Base-by-base conservation (phyloP, 345 rosid genomes). In the Clausena lansium region DNA sequence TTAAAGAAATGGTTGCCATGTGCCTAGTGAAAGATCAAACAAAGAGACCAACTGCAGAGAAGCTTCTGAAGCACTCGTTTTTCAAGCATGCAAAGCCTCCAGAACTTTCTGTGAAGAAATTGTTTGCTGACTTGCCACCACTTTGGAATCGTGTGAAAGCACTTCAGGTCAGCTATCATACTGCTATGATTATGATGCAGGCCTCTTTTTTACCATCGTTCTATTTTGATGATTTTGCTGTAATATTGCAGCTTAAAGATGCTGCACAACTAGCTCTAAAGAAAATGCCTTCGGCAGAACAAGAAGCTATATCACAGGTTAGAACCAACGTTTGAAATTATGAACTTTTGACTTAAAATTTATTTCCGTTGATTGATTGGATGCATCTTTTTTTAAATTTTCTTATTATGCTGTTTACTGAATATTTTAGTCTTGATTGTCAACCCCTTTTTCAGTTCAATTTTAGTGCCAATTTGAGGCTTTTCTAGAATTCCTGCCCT, bases 1-100 rank as follows among this genome's bases (percentile, higher is more conserved):
- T 97, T 87, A 97, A 97, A 97, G 98, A 97, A 88, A 94, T 97
- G 99, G 97, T 97, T 79, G 98, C 99, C 65, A 94, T 97, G 98
- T 94, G 99, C 89, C 88, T 97, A 82, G 98, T 93, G 87, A 97
- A 97, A 93, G 99, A 97, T 87, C 99, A 92, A 87, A 82, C 97
- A 47, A 93, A 91, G 90, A 89, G 99, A 86, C 99, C 99, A 75
- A 91, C 99, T 32, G 98, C 98, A 47, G 99, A 97, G 78, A 97
- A 94, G 79, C 77, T 97, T 82, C 81, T 97, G 76, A 97, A 93
- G 63, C 99, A 93, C 81, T 85, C 98, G 0, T 93, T 94, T 86
- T 97, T 97, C 88, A 94, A 93, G 89, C 82, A 93, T 81, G 92
- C 93, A 1, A 94, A 93, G 91, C 92, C 97, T 80, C 97, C 98